These are phyloP conservation scores for Carallia brachiata DNA, from an alignment of 345 rosid species.

Conservation along the genomic window DNA sequence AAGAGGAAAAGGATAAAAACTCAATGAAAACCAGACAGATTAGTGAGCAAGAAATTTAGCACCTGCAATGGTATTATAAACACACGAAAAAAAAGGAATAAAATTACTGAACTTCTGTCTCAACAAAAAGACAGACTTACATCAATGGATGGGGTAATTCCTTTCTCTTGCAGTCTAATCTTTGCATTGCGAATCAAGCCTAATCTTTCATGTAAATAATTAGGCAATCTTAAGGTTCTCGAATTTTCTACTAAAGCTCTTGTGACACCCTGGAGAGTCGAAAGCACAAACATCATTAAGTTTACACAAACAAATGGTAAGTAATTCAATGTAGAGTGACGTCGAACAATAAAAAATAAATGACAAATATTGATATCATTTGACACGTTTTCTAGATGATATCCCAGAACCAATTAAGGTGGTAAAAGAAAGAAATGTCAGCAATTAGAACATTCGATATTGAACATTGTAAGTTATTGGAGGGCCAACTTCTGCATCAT, in stretches of 20 bases:
- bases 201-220: constrained; percentile 79
- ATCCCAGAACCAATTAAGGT: neutral
- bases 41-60: neutral
- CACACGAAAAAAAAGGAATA: neutral
- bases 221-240: constrained; percentile 82
- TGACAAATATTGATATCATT: too few relatives aligned
- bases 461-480: too few relatives aligned
- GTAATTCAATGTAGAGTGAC: neutral
- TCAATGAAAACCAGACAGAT: neutral
- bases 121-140: constrained; percentile 43
- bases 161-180: constrained; percentile 76
- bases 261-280: constrained; percentile 71
- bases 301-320: constrained; percentile 5
- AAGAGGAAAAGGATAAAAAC: neutral
- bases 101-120: neutral
- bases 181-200: constrained; percentile 87
- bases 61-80: neutral
- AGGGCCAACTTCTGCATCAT: neutral
- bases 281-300: constrained; percentile 12
- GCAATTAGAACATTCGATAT: too few relatives aligned
- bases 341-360: neutral
- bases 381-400: too few relatives aligned
- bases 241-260: constrained; percentile 86
- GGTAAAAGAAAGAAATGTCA: neutral
- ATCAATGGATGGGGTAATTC: constrained; percentile 78